A percentile compares a stretch with the other conserved stretches of the same genome.
Conservation (phyloP, 495 filamentous ascomycete genomes). For the Tuber magnatum region DNA sequence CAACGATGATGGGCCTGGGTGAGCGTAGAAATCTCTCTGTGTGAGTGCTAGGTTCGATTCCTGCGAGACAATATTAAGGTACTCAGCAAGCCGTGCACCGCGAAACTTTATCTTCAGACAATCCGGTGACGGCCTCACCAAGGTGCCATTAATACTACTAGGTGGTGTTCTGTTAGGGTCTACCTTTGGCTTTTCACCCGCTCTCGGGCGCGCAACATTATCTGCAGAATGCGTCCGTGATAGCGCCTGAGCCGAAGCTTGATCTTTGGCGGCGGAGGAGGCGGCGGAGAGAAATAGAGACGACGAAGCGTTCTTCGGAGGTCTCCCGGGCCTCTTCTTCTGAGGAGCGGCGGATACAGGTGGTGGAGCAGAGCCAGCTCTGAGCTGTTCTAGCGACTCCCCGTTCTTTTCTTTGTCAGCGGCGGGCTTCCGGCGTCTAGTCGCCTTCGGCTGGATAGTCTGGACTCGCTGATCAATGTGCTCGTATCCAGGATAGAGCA, state of each 20-base stretch:
- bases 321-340: slow-evolving; percentile 33
- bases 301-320: slow-evolving; percentile 26
- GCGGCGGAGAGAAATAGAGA: slow-evolving; percentile 25
- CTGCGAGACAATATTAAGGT: slow-evolving; percentile 5
- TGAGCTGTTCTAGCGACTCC: slow-evolving; percentile 22
- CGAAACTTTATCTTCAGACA: not conserved
- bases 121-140: not conserved
- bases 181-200: slow-evolving; percentile 1
- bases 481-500: slow-evolving; percentile 30
- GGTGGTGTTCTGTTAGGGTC: slow-evolving; percentile 4
- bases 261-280: not conserved
- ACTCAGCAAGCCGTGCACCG: slow-evolving; percentile 3
- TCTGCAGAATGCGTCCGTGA: slow-evolving; percentile 34
- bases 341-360: slow-evolving; percentile 12
- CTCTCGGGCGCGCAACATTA: slow-evolving; percentile 14
- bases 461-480: slow-evolving; percentile 32
- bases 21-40: not conserved
- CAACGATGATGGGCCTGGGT: slow-evolving; percentile 7
- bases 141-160: not conserved
- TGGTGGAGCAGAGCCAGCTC: slow-evolving; percentile 28
- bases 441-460: slow-evolving; percentile 30
- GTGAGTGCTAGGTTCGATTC: not conserved
- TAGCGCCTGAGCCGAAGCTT: slow-evolving; percentile 26
- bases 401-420: slow-evolving; percentile 33
- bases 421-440: slow-evolving; percentile 28